Evolutionary conservation across 805 yeast species (phyloP).

Genomic region (Wickerhamiella siamensis): DNA sequence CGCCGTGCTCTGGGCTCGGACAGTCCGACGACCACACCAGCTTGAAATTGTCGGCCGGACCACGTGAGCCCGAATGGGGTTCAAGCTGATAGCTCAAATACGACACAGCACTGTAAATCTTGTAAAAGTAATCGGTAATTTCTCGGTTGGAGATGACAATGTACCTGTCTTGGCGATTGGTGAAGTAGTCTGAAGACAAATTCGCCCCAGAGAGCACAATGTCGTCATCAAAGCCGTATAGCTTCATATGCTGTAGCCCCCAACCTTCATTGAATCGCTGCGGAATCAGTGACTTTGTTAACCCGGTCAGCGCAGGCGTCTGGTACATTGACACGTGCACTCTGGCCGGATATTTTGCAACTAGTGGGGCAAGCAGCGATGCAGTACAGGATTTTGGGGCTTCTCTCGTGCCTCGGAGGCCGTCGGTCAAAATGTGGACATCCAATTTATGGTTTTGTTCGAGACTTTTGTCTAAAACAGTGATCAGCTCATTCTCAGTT

Average conservation of each 20-base stretch:
- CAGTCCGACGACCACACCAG: constrained; percentile 54
- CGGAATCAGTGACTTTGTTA: constrained; percentile 54
- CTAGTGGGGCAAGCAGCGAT: constrained; percentile 50
- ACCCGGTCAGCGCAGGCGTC: constrained; percentile 70
- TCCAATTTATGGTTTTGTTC: constrained; percentile 42
- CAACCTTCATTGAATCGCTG: constrained; percentile 76
- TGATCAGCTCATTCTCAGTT: constrained; percentile 59
- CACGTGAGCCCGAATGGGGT: constrained; percentile 26
- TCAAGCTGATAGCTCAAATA: constrained; percentile 53
- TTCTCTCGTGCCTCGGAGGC: constrained; percentile 84
- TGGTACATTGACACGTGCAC: constrained; percentile 76
- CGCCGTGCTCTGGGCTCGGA: constrained; percentile 45
- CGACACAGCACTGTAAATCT: constrained; percentile 55
- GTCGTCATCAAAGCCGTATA: constrained; percentile 89
- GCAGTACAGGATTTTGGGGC: constrained; percentile 72
- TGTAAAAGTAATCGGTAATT: constrained; percentile 59
- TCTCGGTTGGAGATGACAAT: constrained; percentile 46
- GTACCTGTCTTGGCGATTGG: constrained; percentile 89
- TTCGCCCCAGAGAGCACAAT: constrained; percentile 85
- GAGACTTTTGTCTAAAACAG: constrained; percentile 48
- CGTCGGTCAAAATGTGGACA: constrained; percentile 69
- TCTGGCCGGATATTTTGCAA: constrained; percentile 42
- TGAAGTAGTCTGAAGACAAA: constrained; percentile 78
- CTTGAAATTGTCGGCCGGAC: constrained; percentile 33
- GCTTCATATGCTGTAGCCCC: constrained; percentile 94